Base-by-base conservation (phyloP, 1,139 yeast species). In the Diutina scorzettiae region DNA sequence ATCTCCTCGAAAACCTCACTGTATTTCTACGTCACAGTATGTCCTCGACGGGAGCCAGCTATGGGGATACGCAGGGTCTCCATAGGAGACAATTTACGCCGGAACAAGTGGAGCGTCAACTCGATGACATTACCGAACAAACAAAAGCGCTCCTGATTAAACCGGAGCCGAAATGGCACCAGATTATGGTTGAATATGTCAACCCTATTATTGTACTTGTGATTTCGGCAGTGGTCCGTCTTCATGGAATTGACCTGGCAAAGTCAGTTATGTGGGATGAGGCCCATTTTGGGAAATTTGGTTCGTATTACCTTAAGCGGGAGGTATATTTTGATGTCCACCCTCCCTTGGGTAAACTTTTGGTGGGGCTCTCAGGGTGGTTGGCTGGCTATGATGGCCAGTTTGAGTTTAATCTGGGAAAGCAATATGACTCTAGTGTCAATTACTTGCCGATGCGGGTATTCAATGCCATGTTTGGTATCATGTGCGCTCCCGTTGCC, bases 201-300 rank as follows among this genome's bases (percentile, higher is more conserved):
- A 57, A 59, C 44, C 72, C 73, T 5, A 45, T 67, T 8, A 14
- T 64, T 2, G 55, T 69, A 33, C 81, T 93, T 0, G 60, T 68
- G 0, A 40, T 81, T 2, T 78, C 94, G 1, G 74, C 83, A 12
- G 72, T 72, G 49, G 70, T 87, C 9, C 72, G 97, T 43, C 66
- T 85, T 39, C 74, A 80, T 52, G 68, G 69, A 29, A 82, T 91
- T 43, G 83, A 78, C 44, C 67, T 64, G 25, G 68, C 82, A 32
- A 62, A 73, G 43, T 61, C 66, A 33, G 96, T 93, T 9, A 80
- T 87, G 7, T 91, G 99, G 99, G 98, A 89, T 61, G 96, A 86
- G 57, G 96, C 96, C 7, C 96, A 85, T 64, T 83, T 83, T 62
- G 82, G 81, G 12, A 75, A 76, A 51, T 76, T 76, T 54, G 83